These are phyloP conservation scores for Brettanomyces nanus DNA, from an alignment of 805 yeast species.

Conservation along the genomic window DNA sequence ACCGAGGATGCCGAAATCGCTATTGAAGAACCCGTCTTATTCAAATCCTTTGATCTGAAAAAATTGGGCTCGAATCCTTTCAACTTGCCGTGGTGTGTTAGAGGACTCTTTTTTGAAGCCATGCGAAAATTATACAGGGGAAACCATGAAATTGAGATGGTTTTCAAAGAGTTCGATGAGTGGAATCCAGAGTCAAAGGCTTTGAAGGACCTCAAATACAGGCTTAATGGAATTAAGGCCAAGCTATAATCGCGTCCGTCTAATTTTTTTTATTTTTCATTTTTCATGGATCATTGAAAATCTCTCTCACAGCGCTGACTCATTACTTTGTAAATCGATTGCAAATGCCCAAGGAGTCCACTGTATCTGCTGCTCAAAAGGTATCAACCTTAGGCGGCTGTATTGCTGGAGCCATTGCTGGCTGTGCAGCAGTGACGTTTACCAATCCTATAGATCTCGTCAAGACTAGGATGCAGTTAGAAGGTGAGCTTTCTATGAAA, in stretches of 20 bases:
- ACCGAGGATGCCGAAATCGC: conserved; percentile 37
- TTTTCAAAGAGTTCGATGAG: conserved; percentile 63
- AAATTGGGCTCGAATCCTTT: conserved; percentile 69
- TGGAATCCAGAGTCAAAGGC: conserved; percentile 87
- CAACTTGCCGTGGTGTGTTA: conserved; percentile 85
- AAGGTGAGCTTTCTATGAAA: conserved; percentile 73
- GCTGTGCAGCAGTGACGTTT: conserved; percentile 95
- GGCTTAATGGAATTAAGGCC: conserved; percentile 28
- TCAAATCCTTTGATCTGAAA: conserved; percentile 46
- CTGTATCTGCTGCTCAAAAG: conserved; percentile 32
- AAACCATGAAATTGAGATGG: conserved; percentile 46
- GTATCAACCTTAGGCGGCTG: conserved; percentile 71
- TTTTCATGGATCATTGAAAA: no score
- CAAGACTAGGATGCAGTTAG: conserved; percentile 93
- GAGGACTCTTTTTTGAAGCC: conserved; percentile 66
- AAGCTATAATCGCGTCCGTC: conserved; percentile 14
- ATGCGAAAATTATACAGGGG: conserved; percentile 29
- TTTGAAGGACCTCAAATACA: conserved; percentile 72
- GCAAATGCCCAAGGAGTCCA: neutral
- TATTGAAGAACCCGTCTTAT: conserved; percentile 22
- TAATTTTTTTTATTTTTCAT: neutral
- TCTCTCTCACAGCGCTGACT: neutral
- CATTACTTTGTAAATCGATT: neutral
- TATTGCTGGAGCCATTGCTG: conserved; percentile 87
- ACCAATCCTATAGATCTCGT: conserved; percentile 94